These are phyloP conservation scores for Wickerhamiella pararugosa DNA, from an alignment of 1,139 yeast species.

Conservation along the genomic window DNA sequence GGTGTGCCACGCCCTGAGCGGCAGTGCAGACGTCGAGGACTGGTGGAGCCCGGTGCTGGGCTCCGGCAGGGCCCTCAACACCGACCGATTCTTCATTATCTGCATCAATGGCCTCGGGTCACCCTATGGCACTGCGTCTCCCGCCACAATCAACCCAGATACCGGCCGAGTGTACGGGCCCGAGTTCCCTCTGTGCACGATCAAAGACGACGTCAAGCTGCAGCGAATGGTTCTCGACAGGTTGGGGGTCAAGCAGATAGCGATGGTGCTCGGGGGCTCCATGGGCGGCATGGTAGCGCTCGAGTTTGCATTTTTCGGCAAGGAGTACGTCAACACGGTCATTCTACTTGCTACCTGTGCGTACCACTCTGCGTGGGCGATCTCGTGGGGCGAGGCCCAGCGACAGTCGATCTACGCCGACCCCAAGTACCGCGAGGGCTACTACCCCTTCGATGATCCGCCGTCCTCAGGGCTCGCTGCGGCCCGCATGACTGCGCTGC, in stretches of 20 bases:
- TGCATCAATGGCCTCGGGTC: constrained; percentile 88
- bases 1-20: constrained; percentile 90
- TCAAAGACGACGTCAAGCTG: constrained; percentile 75
- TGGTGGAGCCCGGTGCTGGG: constrained; percentile 99
- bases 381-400: constrained; percentile 97
- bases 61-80: constrained; percentile 76
- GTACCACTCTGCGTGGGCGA: constrained; percentile 95
- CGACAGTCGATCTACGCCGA: constrained; percentile 91
- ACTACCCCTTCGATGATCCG: constrained; percentile 57
- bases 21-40: constrained; percentile 86
- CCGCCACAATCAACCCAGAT: constrained; percentile 57
- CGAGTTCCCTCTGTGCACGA: constrained; percentile 82
- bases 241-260: constrained; percentile 58
- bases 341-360: constrained; percentile 92
- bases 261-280: constrained; percentile 87
- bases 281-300: constrained; percentile 99
- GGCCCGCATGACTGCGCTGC: constrained; percentile 90
- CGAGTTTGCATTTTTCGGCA: constrained; percentile 70
- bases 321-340: constrained; percentile 50
- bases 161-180: constrained; percentile 74
- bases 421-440: constrained; percentile 83
- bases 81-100: constrained; percentile 66
- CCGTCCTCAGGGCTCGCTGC: constrained; percentile 85
- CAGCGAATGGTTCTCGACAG: constrained; percentile 61
- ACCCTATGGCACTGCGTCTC: constrained; percentile 93